A percentile compares a stretch with the other conserved stretches of the same genome.
Evolutionary conservation across 2,329 filamentous ascomycete species (phyloP).

Genomic region (Aspergillus eucalypticola): DNA sequence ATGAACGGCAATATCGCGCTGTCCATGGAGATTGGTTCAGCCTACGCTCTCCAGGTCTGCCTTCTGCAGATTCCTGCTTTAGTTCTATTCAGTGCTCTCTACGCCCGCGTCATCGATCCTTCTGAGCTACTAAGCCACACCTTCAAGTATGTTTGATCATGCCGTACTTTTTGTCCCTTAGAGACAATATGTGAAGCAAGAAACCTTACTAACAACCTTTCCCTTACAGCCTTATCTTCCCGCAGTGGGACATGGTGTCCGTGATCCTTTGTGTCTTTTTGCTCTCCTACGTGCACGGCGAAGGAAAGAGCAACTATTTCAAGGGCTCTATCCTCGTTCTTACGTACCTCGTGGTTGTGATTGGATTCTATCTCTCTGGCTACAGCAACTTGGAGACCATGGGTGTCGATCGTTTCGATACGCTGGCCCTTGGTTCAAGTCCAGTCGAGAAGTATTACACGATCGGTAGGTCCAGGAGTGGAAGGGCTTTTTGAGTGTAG

Average conservation of each 20-base stretch:
- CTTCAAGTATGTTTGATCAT: constrained; percentile 50
- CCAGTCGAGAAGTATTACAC: constrained; percentile 44
- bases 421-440: constrained; percentile 42
- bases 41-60: constrained; percentile 94
- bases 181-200: not conserved
- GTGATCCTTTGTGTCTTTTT: constrained; percentile 95
- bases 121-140: constrained; percentile 53
- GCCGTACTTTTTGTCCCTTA: not conserved
- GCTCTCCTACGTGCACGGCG: constrained; percentile 94
- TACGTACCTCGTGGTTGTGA: constrained; percentile 87
- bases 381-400: constrained; percentile 57
- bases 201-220: constrained; percentile 18
- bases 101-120: constrained; percentile 59
- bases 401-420: constrained; percentile 51
- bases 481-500: constrained; percentile 36
- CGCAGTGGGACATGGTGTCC: constrained; percentile 98
- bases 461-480: constrained; percentile 40
- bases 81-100: constrained; percentile 84
- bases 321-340: constrained; percentile 94
- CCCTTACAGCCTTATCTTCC: constrained; percentile 73
- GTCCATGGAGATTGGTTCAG: constrained; percentile 98
- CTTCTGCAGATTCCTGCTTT: constrained; percentile 90
- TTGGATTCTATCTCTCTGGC: constrained; percentile 85
- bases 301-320: constrained; percentile 99
- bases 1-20: constrained; percentile 99